These are phyloP conservation scores for Infundibulicybe gibba DNA, from an alignment of 768 basidiomycete genomes.

Conservation along the genomic window DNA sequence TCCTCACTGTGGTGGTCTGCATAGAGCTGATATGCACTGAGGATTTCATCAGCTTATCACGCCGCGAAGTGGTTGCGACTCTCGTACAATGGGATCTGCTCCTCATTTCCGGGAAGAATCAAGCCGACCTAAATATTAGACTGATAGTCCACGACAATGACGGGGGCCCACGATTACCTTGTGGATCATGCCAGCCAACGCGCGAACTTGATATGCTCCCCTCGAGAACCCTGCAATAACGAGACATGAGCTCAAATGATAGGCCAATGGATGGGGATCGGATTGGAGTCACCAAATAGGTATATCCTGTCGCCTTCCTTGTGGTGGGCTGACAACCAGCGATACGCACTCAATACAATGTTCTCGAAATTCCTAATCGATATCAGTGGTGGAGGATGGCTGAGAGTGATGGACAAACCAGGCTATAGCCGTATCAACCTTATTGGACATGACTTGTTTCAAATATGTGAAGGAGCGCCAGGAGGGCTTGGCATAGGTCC, in stretches of 20 bases:
- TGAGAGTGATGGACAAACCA: conserved; percentile 5
- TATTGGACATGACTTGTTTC: conserved; percentile 6
- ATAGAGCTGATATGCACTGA: conserved; percentile 34
- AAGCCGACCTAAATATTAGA: conserved; percentile 26
- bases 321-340: conserved; percentile 38
- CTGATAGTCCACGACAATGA: no score
- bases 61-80: background rate
- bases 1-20: no score
- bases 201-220: conserved; percentile 43
- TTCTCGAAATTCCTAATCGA: conserved; percentile 28
- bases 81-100: conserved; percentile 35
- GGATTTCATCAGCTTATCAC: background rate
- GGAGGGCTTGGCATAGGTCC: conserved; percentile 12
- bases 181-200: conserved; percentile 38
- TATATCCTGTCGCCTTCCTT: conserved; percentile 30
- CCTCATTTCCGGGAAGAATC: conserved; percentile 31
- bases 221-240: conserved; percentile 35
- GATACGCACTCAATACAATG: conserved; percentile 30
- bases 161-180: conserved; percentile 13
- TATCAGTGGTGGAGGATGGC: background rate
- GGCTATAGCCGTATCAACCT: conserved; percentile 11
- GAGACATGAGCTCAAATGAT: background rate
- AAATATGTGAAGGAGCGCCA: conserved; percentile 6
- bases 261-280: background rate
- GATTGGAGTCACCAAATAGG: conserved; percentile 29